Evolutionary conservation across 805 yeast species (phyloP).

Genomic region (Millerozyma miso): DNA sequence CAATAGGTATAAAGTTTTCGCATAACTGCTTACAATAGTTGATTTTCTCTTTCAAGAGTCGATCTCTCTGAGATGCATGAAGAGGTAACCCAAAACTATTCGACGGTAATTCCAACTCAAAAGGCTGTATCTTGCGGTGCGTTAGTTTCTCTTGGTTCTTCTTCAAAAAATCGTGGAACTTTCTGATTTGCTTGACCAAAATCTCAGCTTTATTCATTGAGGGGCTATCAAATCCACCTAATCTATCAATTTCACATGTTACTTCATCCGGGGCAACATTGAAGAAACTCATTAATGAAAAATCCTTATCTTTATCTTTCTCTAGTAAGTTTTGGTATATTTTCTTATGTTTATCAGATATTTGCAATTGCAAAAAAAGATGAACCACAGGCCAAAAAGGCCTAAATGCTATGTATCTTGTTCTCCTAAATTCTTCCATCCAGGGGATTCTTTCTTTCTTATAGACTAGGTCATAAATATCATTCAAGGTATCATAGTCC

Average conservation of each 20-base stretch:
- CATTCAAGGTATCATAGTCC: slow-evolving; percentile 19
- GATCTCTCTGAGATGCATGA: slow-evolving; percentile 23
- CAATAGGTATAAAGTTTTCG: slow-evolving; percentile 18
- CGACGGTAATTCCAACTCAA: slow-evolving; percentile 31
- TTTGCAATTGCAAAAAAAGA: slow-evolving; percentile 22
- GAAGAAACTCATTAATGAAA: slow-evolving; percentile 13
- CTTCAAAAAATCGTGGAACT: slow-evolving; percentile 18
- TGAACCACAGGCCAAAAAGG: slow-evolving; percentile 34
- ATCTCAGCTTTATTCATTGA: not conserved
- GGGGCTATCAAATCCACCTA: not conserved
- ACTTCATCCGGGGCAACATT: slow-evolving; percentile 2
- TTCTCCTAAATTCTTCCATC: slow-evolving; percentile 15
- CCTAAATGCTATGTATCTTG: slow-evolving; percentile 19
- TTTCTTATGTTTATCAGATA: slow-evolving; percentile 5
- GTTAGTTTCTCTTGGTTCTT: slow-evolving; percentile 16
- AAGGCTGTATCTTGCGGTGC: slow-evolving; percentile 21
- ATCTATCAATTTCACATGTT: not conserved
- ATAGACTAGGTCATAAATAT: slow-evolving; percentile 26
- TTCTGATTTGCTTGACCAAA: slow-evolving; percentile 2
- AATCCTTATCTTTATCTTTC: slow-evolving; percentile 9
- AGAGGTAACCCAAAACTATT: slow-evolving; percentile 28
- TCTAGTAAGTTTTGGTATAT: slow-evolving; percentile 14
- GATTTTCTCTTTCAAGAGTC: slow-evolving; percentile 20
- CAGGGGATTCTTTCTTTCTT: slow-evolving; percentile 14
- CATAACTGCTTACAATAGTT: slow-evolving; percentile 19